Evolutionary conservation across 176 grass and related monocot species (phyloP), one percentile per base, ranked within the genome.

Genomic region (Carex parvula): DNA sequence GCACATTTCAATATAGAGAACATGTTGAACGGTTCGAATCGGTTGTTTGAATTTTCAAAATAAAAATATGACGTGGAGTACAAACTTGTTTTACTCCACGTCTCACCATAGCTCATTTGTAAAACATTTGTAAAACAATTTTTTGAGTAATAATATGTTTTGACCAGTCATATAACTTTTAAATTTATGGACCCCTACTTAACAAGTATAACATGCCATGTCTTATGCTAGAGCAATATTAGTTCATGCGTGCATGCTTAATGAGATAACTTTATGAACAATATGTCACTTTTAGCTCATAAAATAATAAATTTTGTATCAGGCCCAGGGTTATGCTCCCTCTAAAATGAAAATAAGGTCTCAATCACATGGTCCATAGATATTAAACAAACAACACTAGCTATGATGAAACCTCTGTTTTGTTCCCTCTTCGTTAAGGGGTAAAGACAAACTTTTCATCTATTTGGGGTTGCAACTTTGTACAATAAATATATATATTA

Each of bases 191-290:
- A 68, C 48, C 42, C 66, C 68, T 77, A 85, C 67, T 85, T 75
- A 78, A 54, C 71, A 75, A 84, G 12, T 32, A 17, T 73, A 84
- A 53, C 57, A 68, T 87, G 82, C 66, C 82, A 67, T 63, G 84
- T 88, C 73, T 86, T 84, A 68, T 92, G 35, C 33, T 48, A 71
- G 59, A 50, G 65, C 82, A 54, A 85, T 73, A 79, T 83, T 84
- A 85, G 21, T 42, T 76, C 88, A 85, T 86, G 54, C 71, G 54
- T 77, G 84, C 60, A 74, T 79, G 68, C 67, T 15, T 54, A 24
- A 84, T 62, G 22, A 82, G 57, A 11, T 18, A 83, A 14, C 80
- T 82, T 83, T 83, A 68, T 20, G 22, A 83, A 83, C 59, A 83
- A 66, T 35, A 24, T 65, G 54, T 67, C 60, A 67, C 63, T 68